Percentiles rank a stretch among this genome's conserved stretches.
These are phyloP conservation scores for Botrytis pseudocinerea DNA, from an alignment of 2,329 filamentous ascomycete species.

Conservation along the genomic window DNA sequence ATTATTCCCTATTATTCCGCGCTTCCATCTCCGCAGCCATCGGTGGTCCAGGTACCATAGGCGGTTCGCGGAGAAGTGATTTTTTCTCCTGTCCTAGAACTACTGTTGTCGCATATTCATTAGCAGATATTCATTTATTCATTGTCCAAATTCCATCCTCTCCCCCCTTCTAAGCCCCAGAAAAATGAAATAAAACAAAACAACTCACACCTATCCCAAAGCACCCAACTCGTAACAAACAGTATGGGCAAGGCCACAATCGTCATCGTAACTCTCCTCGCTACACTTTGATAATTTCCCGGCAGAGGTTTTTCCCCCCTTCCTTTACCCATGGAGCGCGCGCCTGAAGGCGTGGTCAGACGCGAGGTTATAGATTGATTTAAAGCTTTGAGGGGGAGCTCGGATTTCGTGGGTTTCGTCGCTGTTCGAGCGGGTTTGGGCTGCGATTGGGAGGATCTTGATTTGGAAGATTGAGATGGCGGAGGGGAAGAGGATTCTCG, in stretches of 20 bases:
- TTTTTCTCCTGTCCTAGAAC: constrained; percentile 12
- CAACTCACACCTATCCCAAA: constrained; percentile 40
- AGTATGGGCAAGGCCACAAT: constrained; percentile 40
- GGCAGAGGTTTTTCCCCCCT: constrained; percentile 28
- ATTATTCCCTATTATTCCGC: not conserved
- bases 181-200: not conserved
- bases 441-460: not conserved
- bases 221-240: constrained; percentile 40
- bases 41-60: not conserved
- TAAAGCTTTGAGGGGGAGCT: constrained; percentile 34
- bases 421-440: not conserved
- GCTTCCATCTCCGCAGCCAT: constrained; percentile 7
- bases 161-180: not conserved
- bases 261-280: constrained; percentile 38
- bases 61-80: constrained; percentile 17
- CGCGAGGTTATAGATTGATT: constrained; percentile 39
- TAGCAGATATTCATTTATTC: constrained; percentile 1
- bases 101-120: constrained; percentile 1
- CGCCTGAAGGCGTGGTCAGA: constrained; percentile 36
- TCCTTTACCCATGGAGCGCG: constrained; percentile 25
- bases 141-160: not conserved
- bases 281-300: constrained; percentile 36
- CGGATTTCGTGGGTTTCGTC: constrained; percentile 18
- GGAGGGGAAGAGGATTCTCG: not conserved
- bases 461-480: not conserved